Conservation (phyloP, 2,329 filamentous ascomycete genomes). For the Penicillium sp. region DNA sequence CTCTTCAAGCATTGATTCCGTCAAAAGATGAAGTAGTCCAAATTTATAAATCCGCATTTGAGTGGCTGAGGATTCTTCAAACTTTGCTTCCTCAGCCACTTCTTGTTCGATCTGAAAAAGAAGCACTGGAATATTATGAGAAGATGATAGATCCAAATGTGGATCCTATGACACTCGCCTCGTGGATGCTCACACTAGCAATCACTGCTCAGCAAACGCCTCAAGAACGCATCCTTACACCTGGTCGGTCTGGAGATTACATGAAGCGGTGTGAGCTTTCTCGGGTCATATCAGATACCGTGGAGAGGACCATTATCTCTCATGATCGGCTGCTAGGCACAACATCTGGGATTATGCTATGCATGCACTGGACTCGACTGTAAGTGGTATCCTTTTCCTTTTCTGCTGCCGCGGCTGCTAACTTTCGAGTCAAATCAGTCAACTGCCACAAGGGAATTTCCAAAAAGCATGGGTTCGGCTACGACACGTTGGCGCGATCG, state of each 20-base stretch:
- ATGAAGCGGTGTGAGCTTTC: background rate
- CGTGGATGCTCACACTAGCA: background rate
- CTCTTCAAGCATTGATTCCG: background rate
- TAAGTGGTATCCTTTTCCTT: background rate
- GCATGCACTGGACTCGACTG: background rate
- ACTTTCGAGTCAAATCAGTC: background rate
- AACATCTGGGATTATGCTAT: background rate
- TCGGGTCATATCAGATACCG: background rate
- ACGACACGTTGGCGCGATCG: background rate
- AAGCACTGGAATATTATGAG: background rate
- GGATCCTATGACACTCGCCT: background rate
- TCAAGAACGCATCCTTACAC: background rate
- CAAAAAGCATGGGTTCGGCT: background rate
- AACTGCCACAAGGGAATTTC: background rate
- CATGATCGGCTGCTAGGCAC: background rate
- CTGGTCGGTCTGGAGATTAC: background rate
- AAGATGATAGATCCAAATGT: background rate
- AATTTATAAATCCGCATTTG: background rate
- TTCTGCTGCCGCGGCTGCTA: background rate
- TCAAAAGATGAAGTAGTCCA: background rate
- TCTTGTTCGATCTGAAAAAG: background rate
- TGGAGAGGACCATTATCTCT: background rate
- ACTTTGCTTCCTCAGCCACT: background rate
- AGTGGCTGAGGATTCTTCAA: background rate
- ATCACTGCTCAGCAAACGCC: background rate